Conservation (phyloP, 306 rosid genomes). For the Vigna angularis region DNA sequence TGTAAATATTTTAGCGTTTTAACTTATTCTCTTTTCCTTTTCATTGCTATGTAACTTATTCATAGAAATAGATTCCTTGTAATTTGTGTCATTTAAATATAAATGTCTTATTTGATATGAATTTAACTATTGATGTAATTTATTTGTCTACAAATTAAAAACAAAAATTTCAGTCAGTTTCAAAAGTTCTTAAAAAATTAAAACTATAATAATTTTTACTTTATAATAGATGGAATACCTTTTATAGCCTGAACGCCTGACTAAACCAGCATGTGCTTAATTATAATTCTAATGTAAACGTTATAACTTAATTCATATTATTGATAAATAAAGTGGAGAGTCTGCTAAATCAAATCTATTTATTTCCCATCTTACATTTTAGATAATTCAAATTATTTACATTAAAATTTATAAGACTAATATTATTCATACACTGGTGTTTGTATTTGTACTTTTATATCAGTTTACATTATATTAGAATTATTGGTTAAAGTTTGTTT, state of each 20-base stretch:
- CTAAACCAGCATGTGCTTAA: background rate
- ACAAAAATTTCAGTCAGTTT: too few relatives aligned
- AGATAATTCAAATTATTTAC: background rate
- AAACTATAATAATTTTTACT: background rate
- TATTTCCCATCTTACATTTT: background rate
- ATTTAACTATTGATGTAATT: too few relatives aligned
- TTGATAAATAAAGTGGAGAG: background rate
- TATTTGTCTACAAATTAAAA: too few relatives aligned
- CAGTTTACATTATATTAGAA: background rate
- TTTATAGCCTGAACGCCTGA: background rate
- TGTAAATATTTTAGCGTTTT: conserved; percentile 47
- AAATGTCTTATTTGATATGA: background rate
- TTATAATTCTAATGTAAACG: background rate
- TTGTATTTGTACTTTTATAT: background rate
- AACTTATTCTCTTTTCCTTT: background rate
- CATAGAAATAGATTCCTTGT: conserved; percentile 26
- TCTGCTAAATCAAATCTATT: background rate
- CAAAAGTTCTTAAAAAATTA: too few relatives aligned
- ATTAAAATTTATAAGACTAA: background rate
- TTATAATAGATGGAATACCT: background rate
- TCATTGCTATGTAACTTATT: conserved; percentile 9
- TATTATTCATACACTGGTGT: background rate
- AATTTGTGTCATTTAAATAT: conserved; percentile 27
- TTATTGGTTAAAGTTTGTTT: too few relatives aligned
- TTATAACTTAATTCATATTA: background rate